Evolutionary conservation across 2,329 filamentous ascomycete species (phyloP), one percentile per base, ranked within the genome.

Genomic region (Lasiodiplodia theobromae): DNA sequence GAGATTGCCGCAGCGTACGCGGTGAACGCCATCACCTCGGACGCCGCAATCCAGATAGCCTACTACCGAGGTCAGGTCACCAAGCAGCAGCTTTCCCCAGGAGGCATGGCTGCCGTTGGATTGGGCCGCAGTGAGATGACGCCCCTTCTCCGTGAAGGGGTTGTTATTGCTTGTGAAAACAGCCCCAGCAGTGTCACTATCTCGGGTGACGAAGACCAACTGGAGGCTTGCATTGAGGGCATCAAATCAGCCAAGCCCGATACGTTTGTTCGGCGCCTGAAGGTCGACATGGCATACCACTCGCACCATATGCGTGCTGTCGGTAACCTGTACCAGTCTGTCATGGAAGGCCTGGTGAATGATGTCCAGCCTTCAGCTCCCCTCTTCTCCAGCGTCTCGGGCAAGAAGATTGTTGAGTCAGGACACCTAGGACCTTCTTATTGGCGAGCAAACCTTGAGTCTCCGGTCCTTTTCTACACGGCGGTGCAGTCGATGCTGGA

Each of bases 201-300:
- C 1, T 73, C 72, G 4, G 75, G 75, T 8, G 74, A 75, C 51
- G 67, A 18, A 0, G 62, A 70, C 6, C 67, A 63, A 2, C 34
- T 72, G 2, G 64, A 72, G 0, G 54, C 51, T 1, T 68, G 71
- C 3, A 11, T 72, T 0, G 31, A 38, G 0, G 11, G 21, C 0
- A 62, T 77, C 21, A 68, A 70, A 3, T 34, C 23, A 1, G 18
- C 12, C 3, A 28, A 37, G 16, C 71, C 58, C 25, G 58, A 51
- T 44, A 31, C n/a, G 14, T 38, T 64, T 25, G 68, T 65, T 2
- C 40, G 71, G 5, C 7, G 34, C 7, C 69, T 78, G 1, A 69
- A 71, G 7, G 73, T 77, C 5, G 71, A 76, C 1, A 69, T 67
- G 49, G 75, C 76, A 2, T 78, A 78, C 57, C 76, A 78, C 66